Percentiles rank a stretch among this genome's conserved stretches.
Conservation (phyloP, 2,329 filamentous ascomycete genomes). For the Aspergillus sp. region DNA sequence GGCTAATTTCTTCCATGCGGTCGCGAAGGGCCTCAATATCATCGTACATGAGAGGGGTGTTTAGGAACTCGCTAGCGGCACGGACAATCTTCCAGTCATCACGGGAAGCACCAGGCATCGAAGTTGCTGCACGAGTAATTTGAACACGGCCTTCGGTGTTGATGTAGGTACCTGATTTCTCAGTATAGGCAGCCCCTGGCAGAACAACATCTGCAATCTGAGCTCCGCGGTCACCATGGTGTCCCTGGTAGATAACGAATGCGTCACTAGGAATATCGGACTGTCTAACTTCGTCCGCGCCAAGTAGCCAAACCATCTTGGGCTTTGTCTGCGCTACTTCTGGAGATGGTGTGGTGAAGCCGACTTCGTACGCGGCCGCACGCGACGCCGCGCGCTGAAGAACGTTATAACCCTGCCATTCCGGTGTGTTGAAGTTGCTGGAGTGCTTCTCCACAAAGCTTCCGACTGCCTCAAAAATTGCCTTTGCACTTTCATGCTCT, state of each 20-base stretch:
- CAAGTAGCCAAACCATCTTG: constrained; percentile 96
- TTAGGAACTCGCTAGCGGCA: constrained; percentile 87
- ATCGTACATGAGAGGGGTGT: constrained; percentile 84
- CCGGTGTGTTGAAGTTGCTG: constrained; percentile 77
- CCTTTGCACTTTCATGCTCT: constrained; percentile 87
- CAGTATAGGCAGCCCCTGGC: constrained; percentile 92
- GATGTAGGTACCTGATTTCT: constrained; percentile 93
- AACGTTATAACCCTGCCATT: constrained; percentile 98
- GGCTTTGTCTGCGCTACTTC: constrained; percentile 80
- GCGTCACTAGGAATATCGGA: constrained; percentile 91
- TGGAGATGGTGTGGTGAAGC: constrained; percentile 82
- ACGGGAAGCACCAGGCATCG: constrained; percentile 81
- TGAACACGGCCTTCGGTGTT: constrained; percentile 98
- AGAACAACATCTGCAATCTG: constrained; percentile 92
- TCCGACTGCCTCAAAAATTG: constrained; percentile 88
- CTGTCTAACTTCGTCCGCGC: constrained; percentile 85
- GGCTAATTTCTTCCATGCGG: constrained; percentile 93
- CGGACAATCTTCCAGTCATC: constrained; percentile 99
- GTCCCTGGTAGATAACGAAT: constrained; percentile 96
- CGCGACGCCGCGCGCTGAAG: constrained; percentile 91
- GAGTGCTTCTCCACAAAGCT: constrained; percentile 92
- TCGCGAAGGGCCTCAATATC: constrained; percentile 86
- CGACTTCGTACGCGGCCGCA: constrained; percentile 90
- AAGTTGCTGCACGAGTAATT: constrained; percentile 86
- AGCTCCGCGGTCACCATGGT: constrained; percentile 92